Evolutionary conservation across 73 alveolate genomes (phyloP).

Genomic region (Paramecium pentaurelia): DNA sequence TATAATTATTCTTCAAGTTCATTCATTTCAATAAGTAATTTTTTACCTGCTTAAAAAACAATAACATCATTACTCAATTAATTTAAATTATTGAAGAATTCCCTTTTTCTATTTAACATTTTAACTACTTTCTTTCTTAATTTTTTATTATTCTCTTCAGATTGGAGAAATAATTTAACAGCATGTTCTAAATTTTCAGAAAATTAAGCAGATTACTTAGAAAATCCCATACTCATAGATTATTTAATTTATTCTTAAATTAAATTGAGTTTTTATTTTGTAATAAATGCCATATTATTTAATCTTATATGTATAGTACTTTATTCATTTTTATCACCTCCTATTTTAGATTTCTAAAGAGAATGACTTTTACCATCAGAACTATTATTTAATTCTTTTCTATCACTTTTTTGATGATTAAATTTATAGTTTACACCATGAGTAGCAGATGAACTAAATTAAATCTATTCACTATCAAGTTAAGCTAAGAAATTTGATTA

Average conservation of each 20-base stretch:
- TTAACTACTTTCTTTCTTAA: neutral
- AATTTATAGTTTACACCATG: neutral
- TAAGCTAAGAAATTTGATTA: neutral
- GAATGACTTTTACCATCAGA: neutral
- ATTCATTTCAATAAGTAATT: neutral
- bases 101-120: neutral
- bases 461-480: neutral
- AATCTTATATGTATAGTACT: neutral
- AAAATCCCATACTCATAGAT: neutral
- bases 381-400: neutral
- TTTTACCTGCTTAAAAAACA: neutral
- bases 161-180: neutral
- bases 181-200: constrained; percentile 6
- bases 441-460: neutral
- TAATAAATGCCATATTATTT: neutral
- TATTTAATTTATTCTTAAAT: neutral
- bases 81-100: neutral
- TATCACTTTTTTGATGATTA: neutral
- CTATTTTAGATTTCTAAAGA: neutral
- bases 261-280: neutral
- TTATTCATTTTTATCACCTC: neutral
- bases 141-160: neutral
- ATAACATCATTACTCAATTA: neutral
- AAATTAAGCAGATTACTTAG: neutral
- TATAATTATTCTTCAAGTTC: neutral